A percentile compares a stretch with the other conserved stretches of the same genome.
Evolutionary conservation across 208 protist species (phyloP).

Genomic region (Trypanosoma congolense): DNA sequence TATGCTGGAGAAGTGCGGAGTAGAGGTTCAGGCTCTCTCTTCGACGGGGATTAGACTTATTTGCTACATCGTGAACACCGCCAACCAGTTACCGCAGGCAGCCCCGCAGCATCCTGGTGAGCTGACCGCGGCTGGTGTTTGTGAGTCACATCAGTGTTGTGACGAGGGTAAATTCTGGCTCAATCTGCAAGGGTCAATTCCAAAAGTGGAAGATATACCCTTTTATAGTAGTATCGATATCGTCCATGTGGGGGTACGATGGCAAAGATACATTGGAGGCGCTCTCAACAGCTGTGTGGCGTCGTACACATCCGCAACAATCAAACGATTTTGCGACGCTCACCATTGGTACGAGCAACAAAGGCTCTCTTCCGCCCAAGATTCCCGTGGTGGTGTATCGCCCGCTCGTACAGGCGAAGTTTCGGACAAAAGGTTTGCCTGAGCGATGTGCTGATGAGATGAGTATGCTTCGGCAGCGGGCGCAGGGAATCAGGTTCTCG

Average conservation of each 20-base stretch:
- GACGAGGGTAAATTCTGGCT: slow-evolving; percentile 12
- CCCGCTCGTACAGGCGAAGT: slow-evolving; percentile 33
- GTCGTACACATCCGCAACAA: slow-evolving; percentile 44
- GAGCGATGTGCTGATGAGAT: slow-evolving; percentile 49
- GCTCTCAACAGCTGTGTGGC: slow-evolving; percentile 31
- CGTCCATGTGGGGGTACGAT: slow-evolving; percentile 10
- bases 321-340: slow-evolving; percentile 35
- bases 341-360: slow-evolving; percentile 31
- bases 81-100: not conserved
- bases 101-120: not conserved
- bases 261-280: slow-evolving; percentile 15
- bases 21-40: slow-evolving; percentile 35
- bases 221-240: slow-evolving; percentile 2
- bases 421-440: slow-evolving; percentile 27
- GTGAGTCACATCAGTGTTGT: not conserved
- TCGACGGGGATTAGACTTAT: slow-evolving; percentile 54
- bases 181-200: not conserved
- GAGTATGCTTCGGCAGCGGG: slow-evolving; percentile 31
- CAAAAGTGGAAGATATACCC: not conserved
- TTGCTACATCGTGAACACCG: slow-evolving; percentile 50
- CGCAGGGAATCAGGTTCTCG: slow-evolving; percentile 21
- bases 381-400: slow-evolving; percentile 69
- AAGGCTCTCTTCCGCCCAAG: slow-evolving; percentile 34
- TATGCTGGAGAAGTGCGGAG: slow-evolving; percentile 36
- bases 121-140: not conserved